A percentile compares a stretch with the other conserved stretches of the same genome.
Conservation (phyloP, 2,329 filamentous ascomycete species). For the Epichloe sibirici region DNA sequence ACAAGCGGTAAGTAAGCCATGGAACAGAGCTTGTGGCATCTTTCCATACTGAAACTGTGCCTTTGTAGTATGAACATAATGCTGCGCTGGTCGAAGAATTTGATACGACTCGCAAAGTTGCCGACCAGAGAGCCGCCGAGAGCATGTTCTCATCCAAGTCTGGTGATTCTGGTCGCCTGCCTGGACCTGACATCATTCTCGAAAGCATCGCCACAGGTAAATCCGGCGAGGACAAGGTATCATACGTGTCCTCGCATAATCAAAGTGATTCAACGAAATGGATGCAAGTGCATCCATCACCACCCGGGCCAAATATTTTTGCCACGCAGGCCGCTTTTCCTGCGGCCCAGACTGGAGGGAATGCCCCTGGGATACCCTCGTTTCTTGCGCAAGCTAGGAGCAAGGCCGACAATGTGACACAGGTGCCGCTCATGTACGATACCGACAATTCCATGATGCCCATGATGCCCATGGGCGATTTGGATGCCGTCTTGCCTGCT, state of each 20-base stretch:
- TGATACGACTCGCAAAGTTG: constrained; percentile 17
- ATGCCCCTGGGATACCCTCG: constrained; percentile 15
- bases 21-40: not conserved
- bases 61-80: constrained; percentile 17
- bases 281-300: not conserved
- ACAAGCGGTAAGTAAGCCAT: constrained; percentile 14
- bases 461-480: constrained; percentile 9
- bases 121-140: constrained; percentile 11
- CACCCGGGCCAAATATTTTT: not conserved
- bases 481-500: constrained; percentile 11
- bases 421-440: constrained; percentile 12
- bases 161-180: constrained; percentile 10
- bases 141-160: constrained; percentile 6
- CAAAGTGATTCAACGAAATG: not conserved
- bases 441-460: constrained; percentile 10
- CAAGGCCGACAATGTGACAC: constrained; percentile 8
- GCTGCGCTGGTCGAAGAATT: constrained; percentile 19
- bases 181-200: constrained; percentile 17
- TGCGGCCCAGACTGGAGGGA: constrained; percentile 7
- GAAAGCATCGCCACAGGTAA: constrained; percentile 13
- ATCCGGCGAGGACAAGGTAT: constrained; percentile 11
- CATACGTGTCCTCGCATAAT: constrained; percentile 3
- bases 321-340: not conserved
- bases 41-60: not conserved
- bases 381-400: constrained; percentile 17